A percentile compares a stretch with the other conserved stretches of the same genome.
Conservation (phyloP, 1,284 basidiomycete species). For the Cryptococcus sp. region DNA sequence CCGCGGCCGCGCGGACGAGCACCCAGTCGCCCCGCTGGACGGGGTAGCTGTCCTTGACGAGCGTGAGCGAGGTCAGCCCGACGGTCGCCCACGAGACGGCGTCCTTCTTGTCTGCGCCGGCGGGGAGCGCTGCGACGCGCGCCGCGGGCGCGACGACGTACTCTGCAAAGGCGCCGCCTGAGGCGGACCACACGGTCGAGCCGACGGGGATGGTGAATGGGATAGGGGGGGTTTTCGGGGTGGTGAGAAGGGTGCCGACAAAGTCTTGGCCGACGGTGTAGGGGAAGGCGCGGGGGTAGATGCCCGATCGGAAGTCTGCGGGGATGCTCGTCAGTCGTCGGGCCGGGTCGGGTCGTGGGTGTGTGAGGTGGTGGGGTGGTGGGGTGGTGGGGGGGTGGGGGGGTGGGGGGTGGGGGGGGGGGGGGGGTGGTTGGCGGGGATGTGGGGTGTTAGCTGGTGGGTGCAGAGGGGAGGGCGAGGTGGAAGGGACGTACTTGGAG, state of each 20-base stretch:
- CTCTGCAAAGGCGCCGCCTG: conserved; percentile 70
- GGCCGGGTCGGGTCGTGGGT: too few species aligned
- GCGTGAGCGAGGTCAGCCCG: conserved; percentile 73
- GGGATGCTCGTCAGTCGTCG: too few species aligned
- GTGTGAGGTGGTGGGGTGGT: too few species aligned
- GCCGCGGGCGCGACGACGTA: conserved; percentile 68
- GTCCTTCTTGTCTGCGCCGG: conserved; percentile 58
- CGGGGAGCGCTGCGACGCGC: conserved; percentile 56
- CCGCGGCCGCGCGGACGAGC: conserved; percentile 80
- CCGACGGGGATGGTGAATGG: conserved; percentile 50
- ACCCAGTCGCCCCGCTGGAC: conserved; percentile 61
- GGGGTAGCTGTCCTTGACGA: conserved; percentile 77
- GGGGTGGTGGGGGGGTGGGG: too few species aligned
- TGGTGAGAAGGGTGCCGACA: conserved; percentile 67
- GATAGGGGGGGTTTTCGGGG: conserved; percentile 55
- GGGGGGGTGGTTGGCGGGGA: neutral
- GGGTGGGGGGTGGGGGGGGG: neutral
- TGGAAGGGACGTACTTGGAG: conserved; percentile 38
- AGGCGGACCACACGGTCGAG: conserved; percentile 53
- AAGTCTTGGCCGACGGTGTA: conserved; percentile 73
- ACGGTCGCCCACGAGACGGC: conserved; percentile 71
- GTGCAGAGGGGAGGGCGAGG: neutral
- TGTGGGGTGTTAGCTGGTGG: neutral
- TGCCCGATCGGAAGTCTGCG: conserved; percentile 55
- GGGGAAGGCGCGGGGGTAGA: conserved; percentile 61